phyloP scores from a whole-genome alignment of 345 rosid genomes.

The Psidium friedrichsthalianum region DNA sequence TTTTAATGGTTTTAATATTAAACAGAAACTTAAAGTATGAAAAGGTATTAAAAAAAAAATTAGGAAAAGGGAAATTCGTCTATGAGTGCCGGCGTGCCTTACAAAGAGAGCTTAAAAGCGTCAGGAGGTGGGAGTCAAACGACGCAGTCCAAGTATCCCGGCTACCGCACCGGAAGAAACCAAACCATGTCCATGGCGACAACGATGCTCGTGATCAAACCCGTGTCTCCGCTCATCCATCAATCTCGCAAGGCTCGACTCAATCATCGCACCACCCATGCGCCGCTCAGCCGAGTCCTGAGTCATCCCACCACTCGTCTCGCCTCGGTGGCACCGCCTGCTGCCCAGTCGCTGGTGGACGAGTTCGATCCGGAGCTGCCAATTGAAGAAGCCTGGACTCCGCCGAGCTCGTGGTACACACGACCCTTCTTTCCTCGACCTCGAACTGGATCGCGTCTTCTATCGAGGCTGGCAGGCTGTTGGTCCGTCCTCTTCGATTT shows the following conservation, averaged over 20 bases:
- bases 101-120: not conserved
- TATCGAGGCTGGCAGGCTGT: conserved; percentile 81
- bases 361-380: conserved; percentile 58
- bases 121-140: not conserved
- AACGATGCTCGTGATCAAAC: not conserved
- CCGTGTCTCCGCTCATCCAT: not conserved
- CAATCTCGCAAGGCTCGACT: not conserved
- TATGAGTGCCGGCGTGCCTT: not conserved
- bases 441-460: conserved; percentile 64
- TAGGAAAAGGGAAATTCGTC: too few relatives aligned
- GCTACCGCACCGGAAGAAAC: not conserved
- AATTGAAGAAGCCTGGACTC: conserved; percentile 60
- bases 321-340: not conserved
- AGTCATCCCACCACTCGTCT: not conserved
- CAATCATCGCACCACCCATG: not conserved
- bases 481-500: conserved; percentile 25
- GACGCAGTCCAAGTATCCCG: not conserved
- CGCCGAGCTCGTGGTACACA: conserved; percentile 87
- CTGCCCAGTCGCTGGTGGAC: conserved; percentile 7
- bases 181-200: not conserved
- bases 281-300: not conserved
- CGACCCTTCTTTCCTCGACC: conserved; percentile 38
- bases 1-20: too few relatives aligned
- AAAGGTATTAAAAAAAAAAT: too few relatives aligned
- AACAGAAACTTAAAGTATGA: too few relatives aligned